Evolutionary conservation across 192 early-diverging fungal species (phyloP).

Genomic region (Neocallimastix lanati): DNA sequence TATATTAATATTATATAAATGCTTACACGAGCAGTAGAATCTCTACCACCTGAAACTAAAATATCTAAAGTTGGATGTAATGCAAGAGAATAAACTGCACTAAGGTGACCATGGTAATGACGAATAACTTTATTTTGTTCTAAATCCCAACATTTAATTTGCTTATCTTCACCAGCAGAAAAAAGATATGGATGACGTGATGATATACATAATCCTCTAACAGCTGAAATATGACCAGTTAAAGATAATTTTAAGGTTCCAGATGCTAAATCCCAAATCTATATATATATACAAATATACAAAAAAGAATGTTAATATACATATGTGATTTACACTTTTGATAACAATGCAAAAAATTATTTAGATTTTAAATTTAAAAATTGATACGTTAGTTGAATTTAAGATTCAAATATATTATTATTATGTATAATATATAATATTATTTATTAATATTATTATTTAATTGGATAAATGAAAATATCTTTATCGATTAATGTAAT

Average conservation of each 20-base stretch:
- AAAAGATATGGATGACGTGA: constrained; percentile 93
- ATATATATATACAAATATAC: no score
- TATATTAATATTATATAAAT: no score
- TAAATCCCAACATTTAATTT: constrained; percentile 98
- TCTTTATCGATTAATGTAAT: no score
- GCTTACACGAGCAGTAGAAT: constrained; percentile 75
- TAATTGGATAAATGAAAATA: no score
- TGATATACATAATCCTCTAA: constrained; percentile 86
- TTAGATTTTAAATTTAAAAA: no score
- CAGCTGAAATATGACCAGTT: constrained; percentile 90
- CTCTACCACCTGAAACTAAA: constrained; percentile 83
- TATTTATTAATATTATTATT: no score
- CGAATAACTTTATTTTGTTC: constrained; percentile 97
- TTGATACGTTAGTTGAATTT: no score
- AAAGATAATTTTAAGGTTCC: constrained; percentile 86
- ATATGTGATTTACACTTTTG: no score
- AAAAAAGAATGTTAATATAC: no score
- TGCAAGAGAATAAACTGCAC: constrained; percentile 75
- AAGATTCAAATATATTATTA: no score
- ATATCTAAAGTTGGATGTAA: constrained; percentile 91
- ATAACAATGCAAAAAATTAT: no score
- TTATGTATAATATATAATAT: no score
- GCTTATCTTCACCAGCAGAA: constrained; percentile 93
- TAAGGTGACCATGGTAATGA: constrained; percentile 95
- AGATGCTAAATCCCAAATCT: constrained; percentile 98